Conservation (phyloP, 2,329 filamentous ascomycete species). For the Cryphonectria radicalis region DNA sequence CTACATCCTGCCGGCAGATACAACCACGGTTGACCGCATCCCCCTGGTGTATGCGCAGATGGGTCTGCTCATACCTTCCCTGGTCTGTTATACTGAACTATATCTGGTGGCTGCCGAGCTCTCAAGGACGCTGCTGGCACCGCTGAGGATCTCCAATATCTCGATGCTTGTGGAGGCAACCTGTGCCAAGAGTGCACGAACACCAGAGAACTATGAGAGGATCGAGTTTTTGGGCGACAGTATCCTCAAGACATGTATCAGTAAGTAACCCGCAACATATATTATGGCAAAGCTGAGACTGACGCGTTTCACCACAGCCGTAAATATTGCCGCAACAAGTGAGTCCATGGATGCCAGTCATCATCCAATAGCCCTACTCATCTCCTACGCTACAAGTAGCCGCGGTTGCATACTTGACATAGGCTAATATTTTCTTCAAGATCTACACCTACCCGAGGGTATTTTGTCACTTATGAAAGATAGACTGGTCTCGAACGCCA, state of each 20-base stretch:
- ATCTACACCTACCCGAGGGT: constrained; percentile 75
- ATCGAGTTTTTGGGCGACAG: constrained; percentile 88
- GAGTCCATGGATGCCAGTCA: neutral
- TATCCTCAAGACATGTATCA: constrained; percentile 74
- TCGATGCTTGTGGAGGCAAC: constrained; percentile 70
- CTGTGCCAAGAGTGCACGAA: constrained; percentile 64
- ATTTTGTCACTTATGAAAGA: constrained; percentile 72
- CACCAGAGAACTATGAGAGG: constrained; percentile 74
- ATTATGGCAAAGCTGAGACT: too few relatives aligned
- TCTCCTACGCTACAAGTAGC: neutral
- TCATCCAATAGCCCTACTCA: neutral
- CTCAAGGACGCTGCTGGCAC: constrained; percentile 55
- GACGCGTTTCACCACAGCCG: neutral
- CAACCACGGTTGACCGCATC: constrained; percentile 55
- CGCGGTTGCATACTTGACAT: too few relatives aligned
- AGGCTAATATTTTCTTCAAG: constrained; percentile 38
- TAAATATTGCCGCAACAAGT: neutral
- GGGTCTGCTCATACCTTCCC: constrained; percentile 70
- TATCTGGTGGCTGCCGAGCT: constrained; percentile 66
- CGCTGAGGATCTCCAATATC: constrained; percentile 58
- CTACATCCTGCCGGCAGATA: constrained; percentile 49
- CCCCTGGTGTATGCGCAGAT: constrained; percentile 51
- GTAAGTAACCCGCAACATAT: constrained; percentile 44
- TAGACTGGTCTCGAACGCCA: constrained; percentile 72
- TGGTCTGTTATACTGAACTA: constrained; percentile 71